A percentile compares a stretch with the other conserved stretches of the same genome.
Conservation (phyloP, 2,329 filamentous ascomycete genomes). For the Microsporum audouinii region DNA sequence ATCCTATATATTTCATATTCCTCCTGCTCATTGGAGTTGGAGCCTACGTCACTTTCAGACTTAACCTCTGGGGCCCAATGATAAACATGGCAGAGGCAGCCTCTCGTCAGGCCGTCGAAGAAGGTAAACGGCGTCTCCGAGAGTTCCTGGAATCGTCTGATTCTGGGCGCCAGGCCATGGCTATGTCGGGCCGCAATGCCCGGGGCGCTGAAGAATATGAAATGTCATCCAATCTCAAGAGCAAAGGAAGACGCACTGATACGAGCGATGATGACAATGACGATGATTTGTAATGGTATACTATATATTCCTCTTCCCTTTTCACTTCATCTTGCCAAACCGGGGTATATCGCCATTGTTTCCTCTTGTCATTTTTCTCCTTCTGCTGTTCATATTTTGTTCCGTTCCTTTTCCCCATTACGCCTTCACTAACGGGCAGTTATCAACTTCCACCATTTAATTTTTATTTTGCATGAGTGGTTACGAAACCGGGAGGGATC, state of each 20-base stretch:
- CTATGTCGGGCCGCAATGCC: constrained; percentile 47
- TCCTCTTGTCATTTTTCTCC: background rate
- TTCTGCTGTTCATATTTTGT: background rate
- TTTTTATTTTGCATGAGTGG: background rate
- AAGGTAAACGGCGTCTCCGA: constrained; percentile 80
- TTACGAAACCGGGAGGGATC: background rate
- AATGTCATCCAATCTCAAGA: constrained; percentile 33
- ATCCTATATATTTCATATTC: constrained; percentile 85
- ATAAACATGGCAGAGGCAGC: constrained; percentile 90
- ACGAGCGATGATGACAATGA: constrained; percentile 10
- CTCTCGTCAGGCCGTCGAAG: constrained; percentile 70
- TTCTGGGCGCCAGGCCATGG: constrained; percentile 69
- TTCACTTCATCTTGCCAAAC: background rate
- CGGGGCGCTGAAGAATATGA: constrained; percentile 45
- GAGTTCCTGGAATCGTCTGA: constrained; percentile 86
- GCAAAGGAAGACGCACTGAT: background rate
- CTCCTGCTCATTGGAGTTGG: constrained; percentile 64
- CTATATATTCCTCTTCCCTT: background rate
- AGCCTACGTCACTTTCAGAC: constrained; percentile 79
- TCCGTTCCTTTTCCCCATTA: background rate
- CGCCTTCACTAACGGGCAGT: background rate
- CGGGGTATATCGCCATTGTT: background rate
- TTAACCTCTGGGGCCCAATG: constrained; percentile 94
- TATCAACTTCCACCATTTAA: constrained; percentile 1
- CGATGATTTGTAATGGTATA: constrained; percentile 9